phyloP scores from a whole-genome alignment of 371 early-diverging fungal genomes.

The Mucor plumbeus region DNA sequence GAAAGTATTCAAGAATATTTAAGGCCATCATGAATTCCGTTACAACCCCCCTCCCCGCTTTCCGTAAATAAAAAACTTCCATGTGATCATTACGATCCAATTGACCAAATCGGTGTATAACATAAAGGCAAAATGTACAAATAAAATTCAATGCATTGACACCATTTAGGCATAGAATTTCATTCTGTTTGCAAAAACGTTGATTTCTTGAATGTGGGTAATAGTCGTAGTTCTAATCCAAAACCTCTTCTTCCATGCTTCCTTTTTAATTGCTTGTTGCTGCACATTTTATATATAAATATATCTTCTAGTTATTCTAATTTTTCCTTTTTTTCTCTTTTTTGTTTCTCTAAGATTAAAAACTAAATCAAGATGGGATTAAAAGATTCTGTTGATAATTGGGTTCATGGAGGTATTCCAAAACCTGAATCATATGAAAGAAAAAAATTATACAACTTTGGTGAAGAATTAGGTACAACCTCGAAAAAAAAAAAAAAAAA shows the following conservation, averaged over 20 bases:
- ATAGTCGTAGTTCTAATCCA: conserved; percentile 4
- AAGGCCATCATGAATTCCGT: too few species aligned
- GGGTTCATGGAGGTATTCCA: conserved; percentile 30
- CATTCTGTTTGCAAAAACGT: not conserved
- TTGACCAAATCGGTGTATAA: not conserved
- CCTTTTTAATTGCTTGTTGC: not conserved
- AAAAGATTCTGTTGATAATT: conserved; percentile 18
- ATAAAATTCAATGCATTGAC: not conserved
- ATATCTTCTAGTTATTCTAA: not conserved
- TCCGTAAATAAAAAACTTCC: not conserved
- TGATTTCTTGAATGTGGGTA: not conserved
- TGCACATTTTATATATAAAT: not conserved
- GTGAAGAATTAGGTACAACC: conserved; percentile 56
- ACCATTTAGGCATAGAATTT: not conserved
- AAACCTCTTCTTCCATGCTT: not conserved
- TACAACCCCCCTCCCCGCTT: too few species aligned
- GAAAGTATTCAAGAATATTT: too few species aligned
- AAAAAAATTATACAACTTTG: conserved; percentile 70
- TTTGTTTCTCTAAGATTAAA: not conserved
- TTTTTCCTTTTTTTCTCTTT: not conserved
- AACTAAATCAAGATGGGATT: conserved; percentile 18
- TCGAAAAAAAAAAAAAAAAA: not conserved
- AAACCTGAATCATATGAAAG: conserved; percentile 71
- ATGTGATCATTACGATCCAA: not conserved
- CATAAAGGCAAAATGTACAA: not conserved